Evolutionary conservation across 371 early-diverging fungal species (phyloP).

Genomic region (Syncephalastrum racemosum): DNA sequence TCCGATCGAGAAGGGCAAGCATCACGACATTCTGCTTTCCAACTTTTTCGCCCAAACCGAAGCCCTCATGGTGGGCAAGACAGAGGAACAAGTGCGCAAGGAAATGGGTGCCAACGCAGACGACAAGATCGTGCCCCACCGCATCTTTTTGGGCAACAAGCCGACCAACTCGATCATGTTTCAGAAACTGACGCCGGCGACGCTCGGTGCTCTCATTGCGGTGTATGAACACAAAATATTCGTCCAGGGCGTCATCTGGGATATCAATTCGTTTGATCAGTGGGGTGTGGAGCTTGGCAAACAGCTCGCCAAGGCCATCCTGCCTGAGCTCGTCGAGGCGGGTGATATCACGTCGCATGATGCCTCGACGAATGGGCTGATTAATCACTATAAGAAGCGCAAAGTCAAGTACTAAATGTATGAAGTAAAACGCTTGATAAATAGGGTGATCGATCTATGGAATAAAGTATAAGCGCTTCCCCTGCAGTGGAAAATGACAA

Average conservation of each 20-base stretch:
- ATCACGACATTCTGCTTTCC: constrained; percentile 95
- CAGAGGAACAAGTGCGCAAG: constrained; percentile 74
- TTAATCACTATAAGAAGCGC: constrained; percentile 79
- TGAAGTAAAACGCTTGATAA: too few relatives aligned
- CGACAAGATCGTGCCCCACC: constrained; percentile 81
- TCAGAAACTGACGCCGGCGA: constrained; percentile 87
- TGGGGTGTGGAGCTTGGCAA: constrained; percentile 99
- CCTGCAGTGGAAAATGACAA: too few relatives aligned
- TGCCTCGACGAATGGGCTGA: constrained; percentile 89
- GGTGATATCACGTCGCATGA: constrained; percentile 75
- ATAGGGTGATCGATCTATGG: too few relatives aligned
- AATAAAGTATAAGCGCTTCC: too few relatives aligned
- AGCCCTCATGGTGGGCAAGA: constrained; percentile 96
- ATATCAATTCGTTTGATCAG: constrained; percentile 97
- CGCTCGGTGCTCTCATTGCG: constrained; percentile 93
- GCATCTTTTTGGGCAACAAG: constrained; percentile 94
- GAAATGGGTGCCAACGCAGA: constrained; percentile 64
- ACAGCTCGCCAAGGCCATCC: constrained; percentile 95
- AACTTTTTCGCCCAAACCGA: constrained; percentile 99
- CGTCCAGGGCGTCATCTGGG: constrained; percentile 96
- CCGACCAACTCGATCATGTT: constrained; percentile 97
- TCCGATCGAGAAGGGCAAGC: constrained; percentile 75
- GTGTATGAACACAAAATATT: constrained; percentile 99
- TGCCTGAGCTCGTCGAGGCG: constrained; percentile 74
- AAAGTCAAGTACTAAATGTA: constrained; percentile 22